These are phyloP conservation scores for Cercospora janseana DNA, from an alignment of 2,329 filamentous ascomycete genomes.

Conservation along the genomic window DNA sequence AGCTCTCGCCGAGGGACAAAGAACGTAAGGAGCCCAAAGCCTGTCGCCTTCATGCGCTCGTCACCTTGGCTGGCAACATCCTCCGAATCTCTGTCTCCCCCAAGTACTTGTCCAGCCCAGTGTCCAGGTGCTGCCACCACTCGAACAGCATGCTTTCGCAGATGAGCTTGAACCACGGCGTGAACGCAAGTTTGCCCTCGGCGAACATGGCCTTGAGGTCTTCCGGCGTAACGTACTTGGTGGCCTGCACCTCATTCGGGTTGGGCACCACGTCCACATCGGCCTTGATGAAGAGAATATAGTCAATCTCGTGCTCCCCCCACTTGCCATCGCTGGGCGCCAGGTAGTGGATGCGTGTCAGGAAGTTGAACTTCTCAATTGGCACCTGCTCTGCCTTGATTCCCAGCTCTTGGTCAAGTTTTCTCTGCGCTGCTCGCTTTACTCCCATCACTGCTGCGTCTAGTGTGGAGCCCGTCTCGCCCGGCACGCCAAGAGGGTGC, in stretches of 20 bases:
- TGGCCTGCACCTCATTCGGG: slow-evolving; percentile 83
- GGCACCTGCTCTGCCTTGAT: slow-evolving; percentile 88
- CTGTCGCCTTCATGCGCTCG: background rate
- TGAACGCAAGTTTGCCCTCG: slow-evolving; percentile 79
- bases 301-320: slow-evolving; percentile 99
- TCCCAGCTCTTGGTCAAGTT: slow-evolving; percentile 90
- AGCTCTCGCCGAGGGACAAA: background rate
- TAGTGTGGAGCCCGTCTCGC: slow-evolving; percentile 82
- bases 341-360: slow-evolving; percentile 97
- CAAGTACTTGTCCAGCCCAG: slow-evolving; percentile 77
- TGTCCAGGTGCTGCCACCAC: slow-evolving; percentile 88
- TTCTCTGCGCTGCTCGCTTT: slow-evolving; percentile 87
- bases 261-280: slow-evolving; percentile 81
- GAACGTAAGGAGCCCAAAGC: too few species aligned
- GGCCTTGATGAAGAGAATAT: slow-evolving; percentile 96
- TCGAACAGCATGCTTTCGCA: slow-evolving; percentile 97
- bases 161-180: slow-evolving; percentile 99
- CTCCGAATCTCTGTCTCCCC: slow-evolving; percentile 84
- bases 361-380: slow-evolving; percentile 84
- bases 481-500: slow-evolving; percentile 86
- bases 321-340: slow-evolving; percentile 95
- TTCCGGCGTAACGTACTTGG: slow-evolving; percentile 77
- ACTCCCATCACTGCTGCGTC: slow-evolving; percentile 78
- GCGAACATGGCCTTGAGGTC: slow-evolving; percentile 82
- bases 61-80: slow-evolving; percentile 54